phyloP scores from a whole-genome alignment of 2,329 filamentous ascomycete genomes.

The Canariomyces notabilis region DNA sequence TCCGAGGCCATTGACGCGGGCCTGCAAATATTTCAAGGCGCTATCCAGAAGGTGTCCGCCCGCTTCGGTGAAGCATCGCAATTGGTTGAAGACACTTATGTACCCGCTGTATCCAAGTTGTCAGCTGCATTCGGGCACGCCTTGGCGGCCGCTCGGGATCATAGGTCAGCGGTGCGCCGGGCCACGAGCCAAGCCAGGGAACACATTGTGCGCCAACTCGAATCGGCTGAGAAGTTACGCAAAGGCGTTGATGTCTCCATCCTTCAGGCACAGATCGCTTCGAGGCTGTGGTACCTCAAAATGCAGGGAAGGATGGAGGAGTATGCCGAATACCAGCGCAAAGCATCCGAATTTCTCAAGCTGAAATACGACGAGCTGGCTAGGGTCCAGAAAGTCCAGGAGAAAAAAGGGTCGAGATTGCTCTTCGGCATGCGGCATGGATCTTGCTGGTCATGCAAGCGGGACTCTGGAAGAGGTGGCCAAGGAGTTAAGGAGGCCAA shows the following conservation, averaged over 20 bases:
- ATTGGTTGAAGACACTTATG: conserved; percentile 21
- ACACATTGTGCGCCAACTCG: conserved; percentile 31
- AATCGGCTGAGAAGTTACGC: conserved; percentile 33
- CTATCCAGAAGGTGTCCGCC: conserved; percentile 39
- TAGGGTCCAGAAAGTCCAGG: background rate
- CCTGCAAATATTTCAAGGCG: conserved; percentile 34
- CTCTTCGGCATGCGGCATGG: conserved; percentile 4
- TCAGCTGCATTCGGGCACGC: conserved; percentile 29
- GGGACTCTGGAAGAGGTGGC: background rate
- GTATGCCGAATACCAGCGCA: conserved; percentile 40
- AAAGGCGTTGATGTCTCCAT: conserved; percentile 42
- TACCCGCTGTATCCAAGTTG: conserved; percentile 28
- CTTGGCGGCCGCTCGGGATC: conserved; percentile 23
- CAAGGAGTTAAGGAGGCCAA: background rate
- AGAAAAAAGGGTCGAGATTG: conserved; percentile 4
- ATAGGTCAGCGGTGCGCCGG: conserved; percentile 23
- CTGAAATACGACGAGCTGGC: conserved; percentile 14
- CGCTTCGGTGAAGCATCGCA: conserved; percentile 33
- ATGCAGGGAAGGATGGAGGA: conserved; percentile 46
- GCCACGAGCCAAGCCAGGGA: conserved; percentile 30
- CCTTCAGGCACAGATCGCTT: conserved; percentile 50
- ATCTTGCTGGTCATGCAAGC: background rate
- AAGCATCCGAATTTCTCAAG: conserved; percentile 40
- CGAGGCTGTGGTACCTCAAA: conserved; percentile 54
- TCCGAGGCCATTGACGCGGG: conserved; percentile 42